Conservation (phyloP, 192 early-diverging fungal genomes). For the Backusella mclennaniae region DNA sequence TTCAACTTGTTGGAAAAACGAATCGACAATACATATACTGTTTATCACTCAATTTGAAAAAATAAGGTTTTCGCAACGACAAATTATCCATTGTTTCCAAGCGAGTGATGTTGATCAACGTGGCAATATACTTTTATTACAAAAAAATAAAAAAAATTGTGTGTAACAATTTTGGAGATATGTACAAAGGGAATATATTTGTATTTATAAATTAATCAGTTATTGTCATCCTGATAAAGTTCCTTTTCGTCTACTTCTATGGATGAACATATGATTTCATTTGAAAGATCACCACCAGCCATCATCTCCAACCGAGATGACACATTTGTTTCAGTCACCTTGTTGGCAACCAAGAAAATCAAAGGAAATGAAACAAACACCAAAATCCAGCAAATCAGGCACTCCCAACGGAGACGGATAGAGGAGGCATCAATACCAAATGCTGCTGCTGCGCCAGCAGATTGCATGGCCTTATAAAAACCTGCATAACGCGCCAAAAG, state of each 20-base stretch:
- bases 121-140: background rate
- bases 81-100: background rate
- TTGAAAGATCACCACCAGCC: background rate
- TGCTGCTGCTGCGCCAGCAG: slow-evolving; percentile 70
- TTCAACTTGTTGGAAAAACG: no score
- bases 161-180: background rate
- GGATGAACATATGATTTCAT: background rate
- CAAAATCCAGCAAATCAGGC: slow-evolving; percentile 52
- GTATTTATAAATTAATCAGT: background rate
- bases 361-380: slow-evolving; percentile 44
- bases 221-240: background rate
- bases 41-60: background rate
- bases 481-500: slow-evolving; percentile 70
- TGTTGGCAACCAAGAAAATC: slow-evolving; percentile 45
- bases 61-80: background rate
- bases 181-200: background rate
- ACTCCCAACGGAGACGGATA: slow-evolving; percentile 18
- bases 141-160: background rate
- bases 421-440: slow-evolving; percentile 65
- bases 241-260: background rate
- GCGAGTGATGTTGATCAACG: background rate
- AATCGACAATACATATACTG: no score
- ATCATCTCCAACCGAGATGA: background rate
- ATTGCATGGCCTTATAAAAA: slow-evolving; percentile 88
- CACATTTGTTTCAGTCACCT: slow-evolving; percentile 45